phyloP scores from a whole-genome alignment of 2,329 filamentous ascomycete genomes.

The Aspergillus neoniger region DNA sequence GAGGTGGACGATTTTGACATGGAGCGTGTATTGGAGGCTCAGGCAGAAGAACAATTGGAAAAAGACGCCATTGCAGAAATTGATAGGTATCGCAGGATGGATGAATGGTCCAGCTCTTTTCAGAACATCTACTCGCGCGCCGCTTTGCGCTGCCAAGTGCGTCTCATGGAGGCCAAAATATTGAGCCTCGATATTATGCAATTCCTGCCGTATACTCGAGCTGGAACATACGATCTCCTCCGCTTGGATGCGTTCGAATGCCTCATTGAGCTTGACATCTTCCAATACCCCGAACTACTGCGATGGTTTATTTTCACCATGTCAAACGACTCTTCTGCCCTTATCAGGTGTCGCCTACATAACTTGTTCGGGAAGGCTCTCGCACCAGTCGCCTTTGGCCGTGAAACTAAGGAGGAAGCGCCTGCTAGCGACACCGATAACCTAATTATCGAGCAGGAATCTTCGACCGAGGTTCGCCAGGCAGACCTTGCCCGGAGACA shows the following conservation, averaged over 20 bases:
- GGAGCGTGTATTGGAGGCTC: conserved; percentile 51
- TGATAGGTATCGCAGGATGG: conserved; percentile 63
- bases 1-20: conserved; percentile 50
- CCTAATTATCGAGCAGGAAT: conserved; percentile 62
- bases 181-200: conserved; percentile 56
- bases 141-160: conserved; percentile 60
- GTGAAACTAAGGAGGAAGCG: conserved; percentile 38
- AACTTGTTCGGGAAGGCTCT: conserved; percentile 57
- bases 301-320: conserved; percentile 60
- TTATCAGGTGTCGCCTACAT: conserved; percentile 57
- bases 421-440: conserved; percentile 37
- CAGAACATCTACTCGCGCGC: conserved; percentile 65
- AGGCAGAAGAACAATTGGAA: conserved; percentile 57
- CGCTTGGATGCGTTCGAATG: conserved; percentile 61
- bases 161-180: conserved; percentile 56
- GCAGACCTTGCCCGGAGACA: conserved; percentile 57
- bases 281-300: conserved; percentile 54
- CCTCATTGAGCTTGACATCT: conserved; percentile 58
- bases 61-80: conserved; percentile 62
- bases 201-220: conserved; percentile 62
- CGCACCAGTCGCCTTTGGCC: conserved; percentile 61
- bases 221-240: conserved; percentile 62
- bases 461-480: conserved; percentile 53
- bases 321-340: conserved; percentile 59
- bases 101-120: conserved; percentile 67